Base-by-base conservation (phyloP, 495 filamentous ascomycete genomes). In the Sphaerosporella brunnea region DNA sequence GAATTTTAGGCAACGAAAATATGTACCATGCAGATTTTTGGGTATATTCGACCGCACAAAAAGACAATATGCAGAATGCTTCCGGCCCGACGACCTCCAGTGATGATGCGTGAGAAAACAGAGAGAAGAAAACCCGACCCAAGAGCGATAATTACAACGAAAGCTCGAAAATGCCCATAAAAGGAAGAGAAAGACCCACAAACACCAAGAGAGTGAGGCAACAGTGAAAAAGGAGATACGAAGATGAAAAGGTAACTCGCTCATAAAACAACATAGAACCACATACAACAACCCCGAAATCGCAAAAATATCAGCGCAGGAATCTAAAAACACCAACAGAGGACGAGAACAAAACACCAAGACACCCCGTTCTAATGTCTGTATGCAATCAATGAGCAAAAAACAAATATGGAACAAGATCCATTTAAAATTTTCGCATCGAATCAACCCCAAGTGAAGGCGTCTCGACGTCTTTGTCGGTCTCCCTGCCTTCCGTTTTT, bases 391-490 rank as follows among this genome's bases (percentile, higher is more conserved):
- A n/a, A n/a, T n/a, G n/a, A n/a, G n/a, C 28, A 13, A 32, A 32
- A 32, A 32, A 5, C 36, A 39, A 39, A 39, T 5, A 39, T 39
- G 36, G 18, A 39, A 39, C 5, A 39, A 39, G 15, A 39, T 8
- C n/a, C n/a, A n/a, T n/a, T 44, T 56, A 71, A 16, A 73, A 61
- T 41, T 72, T 78, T 46, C 83, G 72, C 54, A 94, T 82, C 35
- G 77, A 78, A 48, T 97, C 90, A 25, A 95, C 83, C 3, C 80
- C 78, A 41, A 97, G 70, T 24, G 72, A 77, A 19, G 90, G 90
- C 21, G 87, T 88, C 63, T 97, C 90, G 36, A 97, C 82, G 51
- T 78, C 69, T 40, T 67, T 72, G 55, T 88, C 71, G 4, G 65
- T 66, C 7, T 83, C 75, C 11, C 93, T 80, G 38, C 90, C 90